These are phyloP conservation scores for Agrocybe praecox DNA, from an alignment of 768 basidiomycete species.

Conservation along the genomic window DNA sequence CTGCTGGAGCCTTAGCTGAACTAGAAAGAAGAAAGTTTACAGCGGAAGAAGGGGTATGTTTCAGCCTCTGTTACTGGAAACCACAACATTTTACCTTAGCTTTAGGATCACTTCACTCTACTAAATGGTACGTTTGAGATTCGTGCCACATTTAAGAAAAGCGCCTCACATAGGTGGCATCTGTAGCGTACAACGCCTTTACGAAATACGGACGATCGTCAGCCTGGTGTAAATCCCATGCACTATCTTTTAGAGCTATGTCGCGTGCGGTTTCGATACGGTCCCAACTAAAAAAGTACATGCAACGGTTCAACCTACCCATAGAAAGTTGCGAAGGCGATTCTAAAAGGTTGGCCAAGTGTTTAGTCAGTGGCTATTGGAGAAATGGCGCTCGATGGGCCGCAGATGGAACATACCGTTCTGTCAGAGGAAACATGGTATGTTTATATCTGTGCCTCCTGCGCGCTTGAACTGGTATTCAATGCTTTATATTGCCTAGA, in stretches of 20 bases:
- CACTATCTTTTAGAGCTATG: slow-evolving; percentile 91
- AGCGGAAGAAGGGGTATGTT: slow-evolving; percentile 90
- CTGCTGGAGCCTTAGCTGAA: slow-evolving; percentile 84
- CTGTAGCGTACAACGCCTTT: slow-evolving; percentile 90
- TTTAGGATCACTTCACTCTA: slow-evolving; percentile 92
- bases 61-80: background rate
- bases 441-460: slow-evolving; percentile 21
- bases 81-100: background rate
- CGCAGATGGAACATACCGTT: slow-evolving; percentile 92
- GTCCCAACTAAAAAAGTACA: slow-evolving; percentile 93
- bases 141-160: background rate
- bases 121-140: slow-evolving; percentile 68
- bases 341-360: slow-evolving; percentile 77
- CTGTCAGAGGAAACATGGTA: slow-evolving; percentile 84
- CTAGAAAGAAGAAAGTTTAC: slow-evolving; percentile 95
- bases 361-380: slow-evolving; percentile 93
- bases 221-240: slow-evolving; percentile 91
- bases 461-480: background rate
- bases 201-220: slow-evolving; percentile 79
- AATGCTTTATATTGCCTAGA: too few species aligned
- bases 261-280: slow-evolving; percentile 94
- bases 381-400: slow-evolving; percentile 90
- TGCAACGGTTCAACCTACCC: slow-evolving; percentile 85
- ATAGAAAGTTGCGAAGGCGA: slow-evolving; percentile 90
- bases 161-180: background rate